Conservation (phyloP, 2,329 filamentous ascomycete species). For the Penicillium sp. region DNA sequence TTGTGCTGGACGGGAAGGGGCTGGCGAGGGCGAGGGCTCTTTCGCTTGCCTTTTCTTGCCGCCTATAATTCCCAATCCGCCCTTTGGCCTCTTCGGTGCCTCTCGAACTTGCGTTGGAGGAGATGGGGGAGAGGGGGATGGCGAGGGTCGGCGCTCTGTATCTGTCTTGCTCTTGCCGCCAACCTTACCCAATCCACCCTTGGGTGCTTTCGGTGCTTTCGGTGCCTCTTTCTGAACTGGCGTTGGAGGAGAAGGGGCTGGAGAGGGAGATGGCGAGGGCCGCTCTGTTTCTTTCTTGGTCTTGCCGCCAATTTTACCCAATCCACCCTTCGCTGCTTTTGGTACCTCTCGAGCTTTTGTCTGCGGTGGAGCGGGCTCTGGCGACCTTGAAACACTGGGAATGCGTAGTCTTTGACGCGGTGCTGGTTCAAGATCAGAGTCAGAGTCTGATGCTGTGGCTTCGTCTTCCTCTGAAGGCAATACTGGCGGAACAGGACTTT, state of each 20-base stretch:
- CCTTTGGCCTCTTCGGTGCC: slow-evolving; percentile 6
- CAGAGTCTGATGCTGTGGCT: slow-evolving; percentile 17
- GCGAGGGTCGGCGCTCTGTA: slow-evolving; percentile 9
- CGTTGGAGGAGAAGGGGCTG: neutral
- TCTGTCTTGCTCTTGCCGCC: slow-evolving; percentile 18
- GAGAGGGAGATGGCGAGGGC: slow-evolving; percentile 6
- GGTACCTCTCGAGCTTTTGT: neutral
- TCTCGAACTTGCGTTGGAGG: neutral
- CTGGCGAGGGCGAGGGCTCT: slow-evolving; percentile 10
- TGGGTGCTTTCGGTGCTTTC: neutral
- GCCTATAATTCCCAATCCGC: slow-evolving; percentile 15
- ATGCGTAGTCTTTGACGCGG: slow-evolving; percentile 1
- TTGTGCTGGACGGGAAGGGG: slow-evolving; percentile 12
- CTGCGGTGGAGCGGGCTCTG: neutral
- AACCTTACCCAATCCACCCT: slow-evolving; percentile 14
- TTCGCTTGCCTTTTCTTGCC: slow-evolving; percentile 19
- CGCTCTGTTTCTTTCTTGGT: slow-evolving; percentile 15
- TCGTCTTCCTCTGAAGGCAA: slow-evolving; percentile 14
- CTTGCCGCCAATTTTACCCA: slow-evolving; percentile 19
- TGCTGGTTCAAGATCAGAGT: slow-evolving; percentile 12
- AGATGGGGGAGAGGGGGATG: neutral
- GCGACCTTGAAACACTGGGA: neutral
- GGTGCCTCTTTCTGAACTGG: neutral
- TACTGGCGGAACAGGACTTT: slow-evolving; percentile 5
- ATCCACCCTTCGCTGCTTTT: slow-evolving; percentile 2